Evolutionary conservation across 139 green algal species (phyloP).

Genomic region (Closterium sp.): DNA sequence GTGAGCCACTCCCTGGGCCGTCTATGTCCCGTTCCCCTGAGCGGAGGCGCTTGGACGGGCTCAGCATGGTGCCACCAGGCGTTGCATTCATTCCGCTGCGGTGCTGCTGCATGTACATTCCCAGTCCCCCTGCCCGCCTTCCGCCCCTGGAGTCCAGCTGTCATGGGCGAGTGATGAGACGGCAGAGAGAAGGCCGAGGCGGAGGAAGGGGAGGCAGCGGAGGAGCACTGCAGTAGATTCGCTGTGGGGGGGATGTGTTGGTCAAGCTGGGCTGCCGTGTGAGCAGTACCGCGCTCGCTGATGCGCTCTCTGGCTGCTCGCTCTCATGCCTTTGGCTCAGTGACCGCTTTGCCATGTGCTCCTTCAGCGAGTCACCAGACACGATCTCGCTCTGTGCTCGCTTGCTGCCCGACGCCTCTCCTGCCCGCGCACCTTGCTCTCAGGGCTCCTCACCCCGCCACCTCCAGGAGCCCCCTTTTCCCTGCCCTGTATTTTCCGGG

Average conservation of each 20-base stretch:
- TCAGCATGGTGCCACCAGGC: neutral
- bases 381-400: neutral
- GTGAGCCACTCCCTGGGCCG: neutral
- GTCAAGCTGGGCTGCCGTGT: neutral
- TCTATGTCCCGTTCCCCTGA: neutral
- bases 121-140: neutral
- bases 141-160: neutral
- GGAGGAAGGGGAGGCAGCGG: neutral
- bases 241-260: neutral
- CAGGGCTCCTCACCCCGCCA: neutral
- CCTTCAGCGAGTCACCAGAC: neutral
- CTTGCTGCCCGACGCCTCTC: neutral
- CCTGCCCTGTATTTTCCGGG: neutral
- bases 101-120: neutral
- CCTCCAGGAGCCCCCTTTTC: neutral
- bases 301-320: neutral
- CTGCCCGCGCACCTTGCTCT: neutral
- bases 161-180: neutral
- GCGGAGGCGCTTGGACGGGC: neutral
- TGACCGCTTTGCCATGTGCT: neutral
- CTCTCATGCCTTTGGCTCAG: neutral
- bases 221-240: neutral
- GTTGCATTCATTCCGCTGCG: neutral
- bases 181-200: neutral
- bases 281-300: neutral